Conservation (phyloP, 1,284 basidiomycete genomes). For the Ustilago loliicola region DNA sequence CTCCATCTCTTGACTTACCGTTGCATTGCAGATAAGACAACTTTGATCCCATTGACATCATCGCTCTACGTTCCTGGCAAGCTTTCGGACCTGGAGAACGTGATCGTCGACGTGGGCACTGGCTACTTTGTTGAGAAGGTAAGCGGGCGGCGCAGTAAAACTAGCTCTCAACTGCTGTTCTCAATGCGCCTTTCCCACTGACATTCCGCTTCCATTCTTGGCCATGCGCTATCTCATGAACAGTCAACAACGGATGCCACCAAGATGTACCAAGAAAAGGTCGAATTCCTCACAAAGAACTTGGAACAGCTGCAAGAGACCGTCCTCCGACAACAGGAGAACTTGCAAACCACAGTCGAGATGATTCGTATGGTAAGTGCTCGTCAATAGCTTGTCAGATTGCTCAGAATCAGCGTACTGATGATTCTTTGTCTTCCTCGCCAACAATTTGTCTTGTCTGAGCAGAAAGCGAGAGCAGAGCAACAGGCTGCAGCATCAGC, state of each 20-base stretch:
- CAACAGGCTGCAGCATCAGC: constrained; percentile 31
- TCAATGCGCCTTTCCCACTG: no score
- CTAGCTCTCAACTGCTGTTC: no score
- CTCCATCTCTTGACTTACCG: not conserved
- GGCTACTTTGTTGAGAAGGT: constrained; percentile 98
- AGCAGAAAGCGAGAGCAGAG: constrained; percentile 49
- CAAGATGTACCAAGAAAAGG: constrained; percentile 63
- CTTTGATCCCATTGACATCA: constrained; percentile 91
- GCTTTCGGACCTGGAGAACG: constrained; percentile 83
- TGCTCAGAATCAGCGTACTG: not conserved
- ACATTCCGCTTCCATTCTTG: not conserved
- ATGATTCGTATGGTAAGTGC: constrained; percentile 65
- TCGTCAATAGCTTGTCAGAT: not conserved
- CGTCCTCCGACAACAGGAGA: constrained; percentile 67
- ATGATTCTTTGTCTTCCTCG: not conserved
- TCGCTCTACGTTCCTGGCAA: constrained; percentile 95
- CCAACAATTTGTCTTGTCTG: not conserved
- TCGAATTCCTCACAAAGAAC: constrained; percentile 64
- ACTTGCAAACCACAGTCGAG: constrained; percentile 65
- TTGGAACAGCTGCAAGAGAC: constrained; percentile 68
- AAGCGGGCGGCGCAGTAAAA: no score
- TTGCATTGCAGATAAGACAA: constrained; percentile 78
- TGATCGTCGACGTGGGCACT: constrained; percentile 95
- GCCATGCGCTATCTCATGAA: not conserved
- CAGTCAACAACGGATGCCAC: constrained; percentile 62